Evolutionary conservation across 176 grass and related monocot species (phyloP).

Genomic region (Oryza longistaminata): DNA sequence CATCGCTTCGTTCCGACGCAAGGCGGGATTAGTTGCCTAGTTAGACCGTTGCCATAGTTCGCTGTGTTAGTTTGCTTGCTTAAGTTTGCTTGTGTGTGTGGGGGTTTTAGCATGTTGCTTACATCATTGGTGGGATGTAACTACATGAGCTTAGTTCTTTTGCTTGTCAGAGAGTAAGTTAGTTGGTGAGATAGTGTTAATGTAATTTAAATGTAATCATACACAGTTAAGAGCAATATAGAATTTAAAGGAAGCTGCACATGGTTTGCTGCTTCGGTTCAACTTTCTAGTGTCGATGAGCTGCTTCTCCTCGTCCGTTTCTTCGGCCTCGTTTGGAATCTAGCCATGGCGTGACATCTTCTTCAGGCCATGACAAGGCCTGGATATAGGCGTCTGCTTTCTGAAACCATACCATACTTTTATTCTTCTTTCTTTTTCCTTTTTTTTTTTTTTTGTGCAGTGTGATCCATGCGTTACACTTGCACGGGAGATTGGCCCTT

Average conservation of each 20-base stretch:
- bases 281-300: conserved; percentile 1
- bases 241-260: conserved; percentile 29
- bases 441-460: not conserved
- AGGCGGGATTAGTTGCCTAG: too few relatives aligned
- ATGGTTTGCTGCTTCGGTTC: conserved; percentile 33
- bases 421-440: not conserved
- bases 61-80: too few relatives aligned
- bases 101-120: too few relatives aligned
- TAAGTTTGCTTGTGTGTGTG: too few relatives aligned
- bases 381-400: not conserved
- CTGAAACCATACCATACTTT: not conserved
- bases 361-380: conserved; percentile 14
- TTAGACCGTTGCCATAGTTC: too few relatives aligned
- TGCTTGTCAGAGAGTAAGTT: too few relatives aligned
- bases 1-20: too few relatives aligned
- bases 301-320: conserved; percentile 24
- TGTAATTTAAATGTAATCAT: too few relatives aligned
- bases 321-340: conserved; percentile 7
- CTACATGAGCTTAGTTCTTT: too few relatives aligned
- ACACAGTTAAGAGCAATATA: too few relatives aligned
- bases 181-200: too few relatives aligned
- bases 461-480: not conserved
- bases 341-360: conserved; percentile 10
- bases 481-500: not conserved
- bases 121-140: too few relatives aligned